Conservation (phyloP, 768 basidiomycete species). For the Lentinula guzmanii region DNA sequence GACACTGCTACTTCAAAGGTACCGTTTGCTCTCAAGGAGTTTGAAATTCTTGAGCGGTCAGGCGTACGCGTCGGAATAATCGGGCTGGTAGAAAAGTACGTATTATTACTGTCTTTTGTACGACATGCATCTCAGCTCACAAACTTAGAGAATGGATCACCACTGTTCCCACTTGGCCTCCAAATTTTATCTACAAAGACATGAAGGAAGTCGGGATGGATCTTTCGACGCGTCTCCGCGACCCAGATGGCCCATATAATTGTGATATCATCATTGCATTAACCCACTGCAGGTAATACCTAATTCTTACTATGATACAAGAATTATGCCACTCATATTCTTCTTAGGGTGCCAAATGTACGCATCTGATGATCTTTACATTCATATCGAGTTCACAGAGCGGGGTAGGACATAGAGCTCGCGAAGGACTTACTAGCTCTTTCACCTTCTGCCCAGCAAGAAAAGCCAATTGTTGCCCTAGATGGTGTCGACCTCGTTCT, state of each 20-base stretch:
- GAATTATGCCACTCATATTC: neutral
- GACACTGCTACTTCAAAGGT: conserved; percentile 57
- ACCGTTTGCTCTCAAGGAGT: conserved; percentile 59
- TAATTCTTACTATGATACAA: neutral
- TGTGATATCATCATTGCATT: conserved; percentile 85
- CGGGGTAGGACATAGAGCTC: conserved; percentile 56
- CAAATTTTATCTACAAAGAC: conserved; percentile 67
- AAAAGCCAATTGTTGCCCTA: conserved; percentile 31
- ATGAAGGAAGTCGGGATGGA: conserved; percentile 71
- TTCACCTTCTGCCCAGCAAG: conserved; percentile 48
- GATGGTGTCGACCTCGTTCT: conserved; percentile 84
- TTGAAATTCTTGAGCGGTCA: conserved; percentile 58
- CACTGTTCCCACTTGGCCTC: conserved; percentile 83
- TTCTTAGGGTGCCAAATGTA: conserved; percentile 43
- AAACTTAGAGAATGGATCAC: conserved; percentile 75
- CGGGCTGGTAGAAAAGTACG: conserved; percentile 82
- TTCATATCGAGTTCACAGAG: neutral
- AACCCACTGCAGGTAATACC: conserved; percentile 67
- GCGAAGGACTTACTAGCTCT: conserved; percentile 61
- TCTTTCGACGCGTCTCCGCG: conserved; percentile 68
- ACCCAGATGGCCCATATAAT: conserved; percentile 57
- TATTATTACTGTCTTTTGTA: neutral
- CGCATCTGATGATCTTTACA: conserved; percentile 1
- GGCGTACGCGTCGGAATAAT: conserved; percentile 76
- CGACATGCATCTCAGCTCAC: neutral